Percentiles rank a stretch among this genome's conserved stretches.
Evolutionary conservation across 1,284 basidiomycete species (phyloP).

Genomic region (Moniliella sp.): DNA sequence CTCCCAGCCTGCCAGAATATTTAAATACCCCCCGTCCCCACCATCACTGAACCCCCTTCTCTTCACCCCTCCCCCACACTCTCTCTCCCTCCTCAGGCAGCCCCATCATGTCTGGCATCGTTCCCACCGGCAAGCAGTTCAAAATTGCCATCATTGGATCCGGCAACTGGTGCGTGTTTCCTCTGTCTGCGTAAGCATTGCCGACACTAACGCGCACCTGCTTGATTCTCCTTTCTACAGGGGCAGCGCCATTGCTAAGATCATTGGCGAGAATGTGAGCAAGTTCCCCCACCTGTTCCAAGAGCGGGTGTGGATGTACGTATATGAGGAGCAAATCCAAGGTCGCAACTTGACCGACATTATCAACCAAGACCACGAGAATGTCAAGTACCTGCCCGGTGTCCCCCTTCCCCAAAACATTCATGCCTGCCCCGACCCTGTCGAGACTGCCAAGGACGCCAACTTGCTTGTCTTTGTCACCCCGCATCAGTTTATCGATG

Average conservation of each 20-base stretch:
- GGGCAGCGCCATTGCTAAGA: slow-evolving; percentile 43
- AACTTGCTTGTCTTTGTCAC: slow-evolving; percentile 42
- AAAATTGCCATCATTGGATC: slow-evolving; percentile 42
- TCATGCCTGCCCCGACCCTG: slow-evolving; percentile 38
- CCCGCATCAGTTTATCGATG: slow-evolving; percentile 38
- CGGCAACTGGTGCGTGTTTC: slow-evolving; percentile 27
- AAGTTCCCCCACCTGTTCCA: slow-evolving; percentile 34
- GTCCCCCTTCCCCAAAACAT: slow-evolving; percentile 40
- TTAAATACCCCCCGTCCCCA: too few species aligned
- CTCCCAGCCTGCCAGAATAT: too few species aligned
- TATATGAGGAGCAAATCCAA: slow-evolving; percentile 32
- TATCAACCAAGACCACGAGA: slow-evolving; percentile 42
- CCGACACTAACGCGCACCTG: neutral
- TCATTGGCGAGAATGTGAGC: slow-evolving; percentile 38
- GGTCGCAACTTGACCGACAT: slow-evolving; percentile 41
- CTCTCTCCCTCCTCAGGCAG: too few species aligned
- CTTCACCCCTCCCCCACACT: too few species aligned
- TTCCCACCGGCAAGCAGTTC: too few species aligned
- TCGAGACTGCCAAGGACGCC: slow-evolving; percentile 40
- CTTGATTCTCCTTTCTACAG: slow-evolving; percentile 5
- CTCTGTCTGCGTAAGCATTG: neutral
- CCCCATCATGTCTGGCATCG: too few species aligned
- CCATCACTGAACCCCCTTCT: too few species aligned
- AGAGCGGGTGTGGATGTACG: slow-evolving; percentile 22
- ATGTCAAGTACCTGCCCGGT: slow-evolving; percentile 40